Conservation (phyloP, 306 rosid genomes). For the Lathyrus oleraceus region DNA sequence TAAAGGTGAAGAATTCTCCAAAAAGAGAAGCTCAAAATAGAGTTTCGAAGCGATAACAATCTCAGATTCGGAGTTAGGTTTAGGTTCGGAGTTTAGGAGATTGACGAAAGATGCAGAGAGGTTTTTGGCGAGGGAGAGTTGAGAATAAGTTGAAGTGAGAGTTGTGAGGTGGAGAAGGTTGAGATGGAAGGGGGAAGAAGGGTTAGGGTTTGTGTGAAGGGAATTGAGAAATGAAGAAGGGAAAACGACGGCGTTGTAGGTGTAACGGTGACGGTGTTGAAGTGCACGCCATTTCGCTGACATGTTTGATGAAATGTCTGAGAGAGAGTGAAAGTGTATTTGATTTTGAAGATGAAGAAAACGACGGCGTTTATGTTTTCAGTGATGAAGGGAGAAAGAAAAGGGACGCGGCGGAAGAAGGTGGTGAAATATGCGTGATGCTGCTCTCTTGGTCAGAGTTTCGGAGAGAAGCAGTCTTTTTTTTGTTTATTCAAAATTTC, state of each 20-base stretch:
- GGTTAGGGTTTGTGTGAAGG: slow-evolving; percentile 18
- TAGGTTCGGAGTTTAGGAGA: slow-evolving; percentile 43
- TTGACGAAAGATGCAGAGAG: slow-evolving; percentile 58
- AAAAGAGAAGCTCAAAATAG: slow-evolving; percentile 68
- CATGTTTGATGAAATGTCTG: slow-evolving; percentile 48
- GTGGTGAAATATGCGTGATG: neutral
- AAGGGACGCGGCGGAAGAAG: neutral
- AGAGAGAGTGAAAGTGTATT: neutral
- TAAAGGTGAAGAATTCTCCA: slow-evolving; percentile 70
- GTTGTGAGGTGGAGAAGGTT: slow-evolving; percentile 41
- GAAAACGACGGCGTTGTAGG: slow-evolving; percentile 83
- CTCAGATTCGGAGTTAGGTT: slow-evolving; percentile 26
- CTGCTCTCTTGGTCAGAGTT: neutral
- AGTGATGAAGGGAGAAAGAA: neutral
- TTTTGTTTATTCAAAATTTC: neutral
- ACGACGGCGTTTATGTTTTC: neutral
- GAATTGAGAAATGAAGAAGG: slow-evolving; percentile 59
- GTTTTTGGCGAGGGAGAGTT: slow-evolving; percentile 54
- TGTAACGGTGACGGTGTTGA: slow-evolving; percentile 95
- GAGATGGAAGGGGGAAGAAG: slow-evolving; percentile 25
- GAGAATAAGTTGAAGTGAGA: slow-evolving; percentile 67
- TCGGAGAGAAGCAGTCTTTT: neutral
- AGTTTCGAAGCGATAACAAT: slow-evolving; percentile 45
- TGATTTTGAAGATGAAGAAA: neutral
- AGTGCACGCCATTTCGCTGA: slow-evolving; percentile 97